Base-by-base conservation (phyloP, 805 yeast species). In the Myxozyma melibiosi region DNA sequence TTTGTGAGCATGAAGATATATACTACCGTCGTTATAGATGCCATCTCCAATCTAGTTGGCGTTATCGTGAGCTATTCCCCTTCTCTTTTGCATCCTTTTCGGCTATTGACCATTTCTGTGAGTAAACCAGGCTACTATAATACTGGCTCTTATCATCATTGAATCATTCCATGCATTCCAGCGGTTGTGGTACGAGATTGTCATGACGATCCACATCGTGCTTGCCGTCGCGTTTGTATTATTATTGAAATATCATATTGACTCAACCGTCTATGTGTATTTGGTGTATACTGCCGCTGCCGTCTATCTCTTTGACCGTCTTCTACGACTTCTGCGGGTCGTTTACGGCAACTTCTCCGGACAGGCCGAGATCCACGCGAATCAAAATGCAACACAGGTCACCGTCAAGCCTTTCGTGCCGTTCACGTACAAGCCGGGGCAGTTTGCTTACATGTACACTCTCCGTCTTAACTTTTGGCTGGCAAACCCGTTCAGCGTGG, bases 301-400 rank as follows among this genome's bases (percentile, higher is more conserved):
- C 0, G 74, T 88, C 3, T 89, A 96, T 95, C 78, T 75, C 1
- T 75, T 82, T 63, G 95, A 90, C 67, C 75, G 92, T 53, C 57
- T 82, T 0, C 66, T 80, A 11, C 78, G 96, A 62, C 56, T 84
- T 7, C 71, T 77, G 0, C 77, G 89, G 52, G 70, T 88, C 1
- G 52, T 78, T n/a, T 68, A 73, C 35, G 84, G 86, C 60, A 96
- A 96, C 8, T 63, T 74, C 7, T 27, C 56, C 14, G 52, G 57
- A 18, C 49, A 55, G 5, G 70, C 71, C 24, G 57, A 58, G 13
- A 73, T 74, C 2, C 57, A 58, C 27, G 52, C 49, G n/a, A 47
- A 39, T 33, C 56, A 38, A 7, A 38, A 43, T 34, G 59, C 55
- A 3, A 53, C 57, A 1, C 49, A 48, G 18, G 51, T 57, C 7